Conservation (phyloP, 306 rosid species). For the Herpetospermum pedunculosum region DNA sequence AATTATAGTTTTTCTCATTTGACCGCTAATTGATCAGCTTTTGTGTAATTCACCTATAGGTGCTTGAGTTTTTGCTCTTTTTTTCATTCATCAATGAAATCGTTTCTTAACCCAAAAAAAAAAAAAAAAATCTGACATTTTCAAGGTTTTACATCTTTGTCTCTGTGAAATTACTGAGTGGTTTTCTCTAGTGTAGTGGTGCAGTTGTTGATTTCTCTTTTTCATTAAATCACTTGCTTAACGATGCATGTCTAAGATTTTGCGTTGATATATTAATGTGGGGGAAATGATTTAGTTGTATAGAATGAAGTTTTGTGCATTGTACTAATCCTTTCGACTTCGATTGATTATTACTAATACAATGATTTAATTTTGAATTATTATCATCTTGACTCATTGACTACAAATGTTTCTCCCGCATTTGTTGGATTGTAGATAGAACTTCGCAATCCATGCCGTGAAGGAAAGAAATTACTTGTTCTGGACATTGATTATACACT, state of each 20-base stretch:
- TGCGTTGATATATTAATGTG: background rate
- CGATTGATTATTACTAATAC: background rate
- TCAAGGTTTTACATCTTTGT: background rate
- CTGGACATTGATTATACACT: slow-evolving; percentile 92
- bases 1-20: too few relatives aligned
- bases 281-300: background rate
- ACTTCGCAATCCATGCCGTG: slow-evolving; percentile 66
- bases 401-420: background rate
- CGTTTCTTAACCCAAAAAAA: too few relatives aligned
- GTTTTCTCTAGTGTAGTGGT: background rate
- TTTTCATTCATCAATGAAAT: too few relatives aligned
- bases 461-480: slow-evolving; percentile 90
- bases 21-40: too few relatives aligned
- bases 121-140: too few relatives aligned
- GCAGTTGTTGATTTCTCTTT: background rate
- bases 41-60: too few relatives aligned
- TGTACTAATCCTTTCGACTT: background rate
- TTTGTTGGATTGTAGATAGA: slow-evolving; percentile 40
- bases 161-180: background rate
- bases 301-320: background rate
- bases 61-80: too few relatives aligned
- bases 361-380: background rate
- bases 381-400: background rate
- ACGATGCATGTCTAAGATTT: background rate
- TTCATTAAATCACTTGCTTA: background rate